Percentiles rank a stretch among this genome's conserved stretches.
phyloP scores from a whole-genome alignment of 805 yeast species.

The Metschnikowia kofuensis region DNA sequence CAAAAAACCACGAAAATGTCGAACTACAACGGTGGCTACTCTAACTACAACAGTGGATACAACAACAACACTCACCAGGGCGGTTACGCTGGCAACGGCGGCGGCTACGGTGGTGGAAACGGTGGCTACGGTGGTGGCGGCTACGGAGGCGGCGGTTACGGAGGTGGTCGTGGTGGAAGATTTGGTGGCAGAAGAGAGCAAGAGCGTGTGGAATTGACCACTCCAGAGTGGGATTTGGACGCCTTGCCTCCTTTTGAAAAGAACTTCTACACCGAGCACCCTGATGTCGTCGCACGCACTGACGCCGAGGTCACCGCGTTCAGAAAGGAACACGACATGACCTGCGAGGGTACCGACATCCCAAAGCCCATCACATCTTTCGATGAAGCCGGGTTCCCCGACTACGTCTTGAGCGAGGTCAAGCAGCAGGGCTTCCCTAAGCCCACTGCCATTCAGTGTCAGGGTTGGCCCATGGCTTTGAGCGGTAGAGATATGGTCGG shows the following conservation, averaged over 20 bases:
- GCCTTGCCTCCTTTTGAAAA: conserved; percentile 87
- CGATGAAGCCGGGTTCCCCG: conserved; percentile 98
- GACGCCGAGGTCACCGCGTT: conserved; percentile 70
- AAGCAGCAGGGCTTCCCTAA: conserved; percentile 86
- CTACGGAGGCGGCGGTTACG: conserved; percentile 32
- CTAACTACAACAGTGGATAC: conserved; percentile 34
- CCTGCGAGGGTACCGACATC: conserved; percentile 73
- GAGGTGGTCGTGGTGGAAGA: conserved; percentile 28
- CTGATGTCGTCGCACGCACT: conserved; percentile 69
- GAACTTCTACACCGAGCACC: conserved; percentile 88
- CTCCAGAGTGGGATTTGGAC: conserved; percentile 80
- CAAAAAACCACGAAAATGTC: conserved; percentile 10
- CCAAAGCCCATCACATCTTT: conserved; percentile 92
- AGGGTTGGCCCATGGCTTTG: conserved; percentile 99
- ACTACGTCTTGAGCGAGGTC: conserved; percentile 85
- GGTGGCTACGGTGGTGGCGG: conserved; percentile 29
- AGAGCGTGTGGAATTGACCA: conserved; percentile 49
- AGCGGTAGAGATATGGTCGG: conserved; percentile 99
- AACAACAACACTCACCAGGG: conserved; percentile 19
- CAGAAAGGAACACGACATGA: conserved; percentile 85
- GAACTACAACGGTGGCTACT: conserved; percentile 20
- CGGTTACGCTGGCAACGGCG: conserved; percentile 17
- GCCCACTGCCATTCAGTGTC: conserved; percentile 97
- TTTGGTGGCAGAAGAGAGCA: conserved; percentile 33
- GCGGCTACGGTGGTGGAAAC: conserved; percentile 19